Percentiles rank a stretch among this genome's conserved stretches.
Conservation (phyloP, 73 alveolate genomes). For the Tetrahymena malaccensis region DNA sequence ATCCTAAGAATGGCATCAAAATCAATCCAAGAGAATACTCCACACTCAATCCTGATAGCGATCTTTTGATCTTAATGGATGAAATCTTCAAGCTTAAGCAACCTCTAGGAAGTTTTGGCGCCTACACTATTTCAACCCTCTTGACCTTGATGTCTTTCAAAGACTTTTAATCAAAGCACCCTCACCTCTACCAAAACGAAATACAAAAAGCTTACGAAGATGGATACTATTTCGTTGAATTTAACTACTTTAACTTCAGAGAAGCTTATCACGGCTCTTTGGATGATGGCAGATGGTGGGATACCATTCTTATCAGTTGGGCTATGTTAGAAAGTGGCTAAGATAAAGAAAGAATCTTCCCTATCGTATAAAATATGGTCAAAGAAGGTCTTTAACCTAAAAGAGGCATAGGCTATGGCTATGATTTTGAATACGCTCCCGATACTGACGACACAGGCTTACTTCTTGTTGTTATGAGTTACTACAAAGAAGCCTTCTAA, state of each 20-base stretch:
- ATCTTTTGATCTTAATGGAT: not conserved
- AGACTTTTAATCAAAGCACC: not conserved
- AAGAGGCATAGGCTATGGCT: slow-evolving; percentile 38
- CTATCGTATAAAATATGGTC: slow-evolving; percentile 28
- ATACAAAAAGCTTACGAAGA: not conserved
- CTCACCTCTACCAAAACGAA: not conserved
- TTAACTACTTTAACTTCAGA: slow-evolving; percentile 28
- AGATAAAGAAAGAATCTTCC: slow-evolving; percentile 26
- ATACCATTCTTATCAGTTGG: slow-evolving; percentile 29
- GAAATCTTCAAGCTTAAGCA: slow-evolving; percentile 22
- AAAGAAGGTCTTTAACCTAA: slow-evolving; percentile 24
- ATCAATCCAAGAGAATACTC: not conserved
- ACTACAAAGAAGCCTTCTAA: slow-evolving; percentile 13
- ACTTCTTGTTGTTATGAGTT: slow-evolving; percentile 8
- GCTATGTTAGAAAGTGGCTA: slow-evolving; percentile 32
- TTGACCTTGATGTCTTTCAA: slow-evolving; percentile 19
- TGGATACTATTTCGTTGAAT: slow-evolving; percentile 25
- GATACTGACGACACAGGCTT: slow-evolving; percentile 45
- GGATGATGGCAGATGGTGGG: slow-evolving; percentile 48
- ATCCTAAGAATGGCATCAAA: not conserved
- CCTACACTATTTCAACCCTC: slow-evolving; percentile 37
- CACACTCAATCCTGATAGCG: not conserved
- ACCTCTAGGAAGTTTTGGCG: slow-evolving; percentile 41
- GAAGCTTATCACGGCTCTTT: slow-evolving; percentile 32
- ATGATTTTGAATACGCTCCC: slow-evolving; percentile 43